Percentiles rank a stretch among this genome's conserved stretches.
Evolutionary conservation across 2,329 filamentous ascomycete species (phyloP).

Genomic region (Mollisia scopiformis): DNA sequence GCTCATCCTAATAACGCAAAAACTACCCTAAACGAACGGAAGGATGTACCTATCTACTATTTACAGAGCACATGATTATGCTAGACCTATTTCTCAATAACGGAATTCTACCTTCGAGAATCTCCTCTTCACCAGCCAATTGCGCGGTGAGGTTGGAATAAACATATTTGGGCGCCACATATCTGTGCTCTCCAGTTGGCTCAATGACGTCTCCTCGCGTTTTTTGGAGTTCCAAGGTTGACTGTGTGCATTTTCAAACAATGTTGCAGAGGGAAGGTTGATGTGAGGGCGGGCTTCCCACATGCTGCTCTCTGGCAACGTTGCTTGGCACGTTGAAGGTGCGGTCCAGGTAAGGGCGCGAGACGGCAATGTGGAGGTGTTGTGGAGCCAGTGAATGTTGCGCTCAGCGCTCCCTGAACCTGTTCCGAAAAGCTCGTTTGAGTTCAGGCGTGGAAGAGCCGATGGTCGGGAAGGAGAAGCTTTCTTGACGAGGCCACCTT

Average conservation of each 20-base stretch:
- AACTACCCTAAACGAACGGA: neutral
- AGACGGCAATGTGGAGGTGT: constrained; percentile 2
- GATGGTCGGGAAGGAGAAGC: constrained; percentile 1
- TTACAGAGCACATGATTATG: neutral
- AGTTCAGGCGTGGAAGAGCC: constrained; percentile 16
- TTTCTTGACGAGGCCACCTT: constrained; percentile 13
- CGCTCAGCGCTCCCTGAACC: neutral
- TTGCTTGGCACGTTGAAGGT: neutral
- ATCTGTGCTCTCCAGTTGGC: constrained; percentile 20
- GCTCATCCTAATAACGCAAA: neutral
- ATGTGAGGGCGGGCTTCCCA: constrained; percentile 18
- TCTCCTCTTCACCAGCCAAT: constrained; percentile 26
- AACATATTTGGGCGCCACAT: constrained; percentile 25
- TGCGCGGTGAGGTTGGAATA: constrained; percentile 20
- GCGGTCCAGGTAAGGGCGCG: neutral
- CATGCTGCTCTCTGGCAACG: constrained; percentile 9
- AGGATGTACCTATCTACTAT: neutral
- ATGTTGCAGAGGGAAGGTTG: neutral
- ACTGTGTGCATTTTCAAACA: constrained; percentile 23
- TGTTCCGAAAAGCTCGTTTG: constrained; percentile 11
- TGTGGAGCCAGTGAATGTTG: constrained; percentile 16
- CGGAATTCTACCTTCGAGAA: constrained; percentile 26
- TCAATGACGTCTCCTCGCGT: constrained; percentile 14
- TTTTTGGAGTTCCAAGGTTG: constrained; percentile 26
- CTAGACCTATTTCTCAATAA: constrained; percentile 20